phyloP scores from a whole-genome alignment of 2,329 filamentous ascomycete species.

The Aspergillus melleus region DNA sequence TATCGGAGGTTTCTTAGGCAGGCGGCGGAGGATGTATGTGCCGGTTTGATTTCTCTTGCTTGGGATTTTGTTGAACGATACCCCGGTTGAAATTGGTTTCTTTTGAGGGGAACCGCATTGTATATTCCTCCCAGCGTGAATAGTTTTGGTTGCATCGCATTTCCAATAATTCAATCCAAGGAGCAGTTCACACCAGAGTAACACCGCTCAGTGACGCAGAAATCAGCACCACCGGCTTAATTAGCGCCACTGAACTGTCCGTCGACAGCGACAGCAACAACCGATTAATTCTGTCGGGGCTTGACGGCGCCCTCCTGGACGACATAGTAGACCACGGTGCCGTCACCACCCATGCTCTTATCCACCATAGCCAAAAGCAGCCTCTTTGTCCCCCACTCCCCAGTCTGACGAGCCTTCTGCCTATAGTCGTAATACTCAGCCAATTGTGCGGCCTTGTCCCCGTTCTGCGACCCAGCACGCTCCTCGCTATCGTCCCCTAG shows the following conservation, averaged over 20 bases:
- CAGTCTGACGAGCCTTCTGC: slow-evolving; percentile 23
- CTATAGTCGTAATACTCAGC: slow-evolving; percentile 33
- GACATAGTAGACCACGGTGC: slow-evolving; percentile 66
- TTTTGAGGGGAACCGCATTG: not conserved
- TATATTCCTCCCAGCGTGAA: not conserved
- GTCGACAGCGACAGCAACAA: not conserved
- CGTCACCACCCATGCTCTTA: slow-evolving; percentile 52
- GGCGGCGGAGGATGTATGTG: slow-evolving; percentile 1
- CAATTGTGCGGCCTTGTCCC: slow-evolving; percentile 29
- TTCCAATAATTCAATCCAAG: not conserved
- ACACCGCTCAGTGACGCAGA: not conserved
- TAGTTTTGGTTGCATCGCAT: slow-evolving; percentile 2
- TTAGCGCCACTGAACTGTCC: not conserved
- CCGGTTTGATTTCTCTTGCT: not conserved
- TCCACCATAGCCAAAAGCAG: slow-evolving; percentile 59
- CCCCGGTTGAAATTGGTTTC: slow-evolving; percentile 24
- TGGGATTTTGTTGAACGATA: slow-evolving; percentile 28
- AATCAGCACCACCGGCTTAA: not conserved
- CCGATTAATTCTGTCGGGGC: slow-evolving; percentile 59
- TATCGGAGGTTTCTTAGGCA: slow-evolving; percentile 22
- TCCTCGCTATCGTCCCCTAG: slow-evolving; percentile 14
- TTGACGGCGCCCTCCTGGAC: slow-evolving; percentile 65
- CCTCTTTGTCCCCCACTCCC: slow-evolving; percentile 53
- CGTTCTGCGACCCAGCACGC: slow-evolving; percentile 13
- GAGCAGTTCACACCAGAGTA: not conserved